Evolutionary conservation across 2,329 filamentous ascomycete species (phyloP).

Genomic region (Helminthosporium solani): DNA sequence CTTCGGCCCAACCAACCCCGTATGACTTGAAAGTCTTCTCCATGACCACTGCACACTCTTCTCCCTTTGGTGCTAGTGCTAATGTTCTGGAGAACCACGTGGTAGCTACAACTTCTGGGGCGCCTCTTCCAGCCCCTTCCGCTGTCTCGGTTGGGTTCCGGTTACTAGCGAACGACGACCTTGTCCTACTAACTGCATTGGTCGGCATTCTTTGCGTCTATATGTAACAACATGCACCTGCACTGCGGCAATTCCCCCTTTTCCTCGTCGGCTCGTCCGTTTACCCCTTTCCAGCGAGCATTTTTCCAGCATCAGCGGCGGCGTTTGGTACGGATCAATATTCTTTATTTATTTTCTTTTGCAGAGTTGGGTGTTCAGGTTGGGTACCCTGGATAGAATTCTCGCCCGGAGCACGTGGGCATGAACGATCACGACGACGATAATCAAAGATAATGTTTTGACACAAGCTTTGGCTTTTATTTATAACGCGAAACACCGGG

Average conservation of each 20-base stretch:
- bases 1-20: slow-evolving; percentile 39
- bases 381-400: background rate
- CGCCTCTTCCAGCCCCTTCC: slow-evolving; percentile 12
- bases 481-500: background rate
- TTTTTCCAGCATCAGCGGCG: slow-evolving; percentile 11
- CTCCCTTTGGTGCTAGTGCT: slow-evolving; percentile 8
- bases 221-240: slow-evolving; percentile 15
- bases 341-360: too few relatives aligned
- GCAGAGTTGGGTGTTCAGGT: background rate
- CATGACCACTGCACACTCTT: slow-evolving; percentile 32
- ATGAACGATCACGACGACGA: slow-evolving; percentile 2
- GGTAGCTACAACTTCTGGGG: slow-evolving; percentile 6
- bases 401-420: background rate
- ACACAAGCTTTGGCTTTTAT: background rate
- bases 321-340: slow-evolving; percentile 7
- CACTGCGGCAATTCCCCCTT: slow-evolving; percentile 1
- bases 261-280: background rate
- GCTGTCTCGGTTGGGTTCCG: slow-evolving; percentile 15
- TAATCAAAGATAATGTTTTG: background rate
- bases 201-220: slow-evolving; percentile 18
- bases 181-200: slow-evolving; percentile 23
- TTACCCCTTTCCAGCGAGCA: background rate
- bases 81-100: slow-evolving; percentile 18
- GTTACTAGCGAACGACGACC: slow-evolving; percentile 10
- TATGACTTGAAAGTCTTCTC: slow-evolving; percentile 51